A percentile compares a stretch with the other conserved stretches of the same genome.
Evolutionary conservation across 768 basidiomycete species (phyloP).

Genomic region (Tulasnella sp.): DNA sequence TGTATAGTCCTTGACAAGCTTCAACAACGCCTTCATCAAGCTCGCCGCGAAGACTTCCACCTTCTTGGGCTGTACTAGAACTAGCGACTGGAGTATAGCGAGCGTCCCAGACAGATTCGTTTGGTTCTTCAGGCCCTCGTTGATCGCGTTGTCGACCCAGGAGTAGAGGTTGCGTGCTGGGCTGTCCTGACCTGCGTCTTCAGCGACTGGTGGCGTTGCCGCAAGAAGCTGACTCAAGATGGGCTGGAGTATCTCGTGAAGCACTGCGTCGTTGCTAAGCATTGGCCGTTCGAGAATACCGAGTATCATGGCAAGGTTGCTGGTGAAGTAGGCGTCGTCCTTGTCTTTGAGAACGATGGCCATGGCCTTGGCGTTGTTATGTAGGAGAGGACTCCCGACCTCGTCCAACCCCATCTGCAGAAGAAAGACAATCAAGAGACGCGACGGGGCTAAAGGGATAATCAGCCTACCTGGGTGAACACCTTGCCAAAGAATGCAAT

Average conservation of each 20-base stretch:
- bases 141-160: constrained; percentile 62
- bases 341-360: constrained; percentile 78
- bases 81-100: constrained; percentile 76
- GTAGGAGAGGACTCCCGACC: neutral
- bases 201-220: constrained; percentile 51
- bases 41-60: constrained; percentile 66
- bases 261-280: constrained; percentile 59
- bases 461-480: constrained; percentile 56
- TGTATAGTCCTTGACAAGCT: constrained; percentile 80
- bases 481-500: constrained; percentile 79
- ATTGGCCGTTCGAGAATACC: constrained; percentile 83
- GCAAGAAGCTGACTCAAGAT: constrained; percentile 72
- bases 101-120: constrained; percentile 67
- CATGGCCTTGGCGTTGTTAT: constrained; percentile 46
- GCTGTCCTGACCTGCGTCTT: constrained; percentile 53
- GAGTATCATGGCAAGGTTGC: constrained; percentile 61
- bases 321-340: constrained; percentile 65
- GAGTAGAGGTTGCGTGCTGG: constrained; percentile 66
- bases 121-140: constrained; percentile 66
- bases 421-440: neutral
- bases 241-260: constrained; percentile 74
- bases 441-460: neutral
- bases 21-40: constrained; percentile 74
- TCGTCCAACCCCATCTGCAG: constrained; percentile 10
- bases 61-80: constrained; percentile 67